Evolutionary conservation across 371 early-diverging fungal species (phyloP).

Genomic region (Mycotypha africana): DNA sequence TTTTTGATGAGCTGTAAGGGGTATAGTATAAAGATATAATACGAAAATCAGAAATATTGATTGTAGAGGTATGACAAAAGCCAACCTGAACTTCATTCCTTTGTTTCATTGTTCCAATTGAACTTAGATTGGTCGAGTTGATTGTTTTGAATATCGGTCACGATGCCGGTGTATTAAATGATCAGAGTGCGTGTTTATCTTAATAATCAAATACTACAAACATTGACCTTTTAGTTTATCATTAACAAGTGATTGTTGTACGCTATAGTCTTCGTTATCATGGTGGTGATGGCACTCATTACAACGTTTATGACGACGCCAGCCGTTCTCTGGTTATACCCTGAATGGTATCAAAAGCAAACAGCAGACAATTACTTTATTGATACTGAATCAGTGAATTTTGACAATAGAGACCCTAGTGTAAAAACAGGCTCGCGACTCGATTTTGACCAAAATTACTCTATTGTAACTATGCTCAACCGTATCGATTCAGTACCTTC

Average conservation of each 20-base stretch:
- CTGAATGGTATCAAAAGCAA: constrained; percentile 44
- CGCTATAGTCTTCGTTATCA: constrained; percentile 70
- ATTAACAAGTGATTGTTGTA: too few relatives aligned
- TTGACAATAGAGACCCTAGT: background rate
- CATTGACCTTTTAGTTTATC: background rate
- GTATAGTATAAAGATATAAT: too few relatives aligned
- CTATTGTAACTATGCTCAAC: constrained; percentile 59
- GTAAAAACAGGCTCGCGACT: background rate
- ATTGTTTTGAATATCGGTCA: constrained; percentile 92
- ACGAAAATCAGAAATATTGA: too few relatives aligned
- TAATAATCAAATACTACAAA: background rate
- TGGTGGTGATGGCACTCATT: constrained; percentile 85
- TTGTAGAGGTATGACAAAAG: too few relatives aligned
- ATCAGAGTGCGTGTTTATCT: constrained; percentile 27
- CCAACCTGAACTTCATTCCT: background rate
- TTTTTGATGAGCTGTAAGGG: constrained; percentile 96
- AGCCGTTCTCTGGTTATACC: constrained; percentile 51
- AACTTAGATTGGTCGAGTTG: constrained; percentile 73
- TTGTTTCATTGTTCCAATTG: background rate
- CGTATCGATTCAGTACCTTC: constrained; percentile 63
- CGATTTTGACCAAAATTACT: background rate
- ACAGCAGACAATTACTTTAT: constrained; percentile 6
- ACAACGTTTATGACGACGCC: constrained; percentile 80
- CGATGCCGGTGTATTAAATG: constrained; percentile 77
- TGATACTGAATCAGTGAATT: background rate